These are phyloP conservation scores for Silene noctiflora DNA, from an alignment of 179 eudicot species.

Conservation along the genomic window DNA sequence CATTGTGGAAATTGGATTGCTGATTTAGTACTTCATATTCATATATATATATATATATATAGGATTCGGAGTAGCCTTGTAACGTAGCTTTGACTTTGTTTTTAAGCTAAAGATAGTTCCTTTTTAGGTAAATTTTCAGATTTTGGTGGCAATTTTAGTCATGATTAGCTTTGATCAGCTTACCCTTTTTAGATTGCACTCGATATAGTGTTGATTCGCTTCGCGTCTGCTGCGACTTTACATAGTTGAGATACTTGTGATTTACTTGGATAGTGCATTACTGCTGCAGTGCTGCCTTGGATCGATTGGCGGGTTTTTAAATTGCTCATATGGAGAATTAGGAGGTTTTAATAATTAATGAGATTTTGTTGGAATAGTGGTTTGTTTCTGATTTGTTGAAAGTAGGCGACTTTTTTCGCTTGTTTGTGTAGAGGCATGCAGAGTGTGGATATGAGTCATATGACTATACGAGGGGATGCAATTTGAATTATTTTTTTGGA, in stretches of 20 bases:
- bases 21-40: not conserved
- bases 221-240: not conserved
- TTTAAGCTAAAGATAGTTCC: not conserved
- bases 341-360: too few species aligned
- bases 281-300: not conserved
- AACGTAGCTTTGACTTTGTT: not conserved
- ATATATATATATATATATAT: too few species aligned
- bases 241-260: not conserved
- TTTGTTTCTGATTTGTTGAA: not conserved
- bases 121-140: not conserved
- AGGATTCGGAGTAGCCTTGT: not conserved
- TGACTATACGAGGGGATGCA: not conserved
- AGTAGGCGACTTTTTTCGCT: not conserved
- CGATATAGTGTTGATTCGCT: not conserved
- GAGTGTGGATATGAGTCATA: not conserved
- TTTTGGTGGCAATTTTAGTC: not conserved
- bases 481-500: not conserved
- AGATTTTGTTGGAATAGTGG: not conserved
- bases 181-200: not conserved
- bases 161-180: not conserved
- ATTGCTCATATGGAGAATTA: not conserved
- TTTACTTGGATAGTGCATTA: not conserved
- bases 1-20: slow-evolving; percentile 1
- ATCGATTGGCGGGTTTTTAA: too few species aligned
- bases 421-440: not conserved